phyloP scores from a whole-genome alignment of 257 asterid genomes.

The Misopates orontium region DNA sequence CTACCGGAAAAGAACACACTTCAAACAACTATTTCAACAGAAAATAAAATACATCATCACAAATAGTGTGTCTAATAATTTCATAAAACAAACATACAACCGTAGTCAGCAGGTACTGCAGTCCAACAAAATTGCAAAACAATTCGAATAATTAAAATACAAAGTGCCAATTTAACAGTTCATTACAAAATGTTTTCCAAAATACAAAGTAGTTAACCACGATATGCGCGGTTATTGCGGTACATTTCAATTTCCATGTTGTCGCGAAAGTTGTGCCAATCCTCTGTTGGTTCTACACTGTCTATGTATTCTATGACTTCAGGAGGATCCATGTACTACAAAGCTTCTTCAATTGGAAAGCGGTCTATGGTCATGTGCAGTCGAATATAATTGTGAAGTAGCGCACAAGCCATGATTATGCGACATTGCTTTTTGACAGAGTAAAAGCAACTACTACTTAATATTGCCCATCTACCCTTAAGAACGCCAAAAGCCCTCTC shows the following conservation, averaged over 20 bases:
- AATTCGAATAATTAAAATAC: neutral
- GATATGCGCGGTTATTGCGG: neutral
- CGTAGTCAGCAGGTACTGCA: too few species aligned
- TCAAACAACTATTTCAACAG: too few species aligned
- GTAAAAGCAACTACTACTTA: neutral
- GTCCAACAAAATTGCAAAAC: too few species aligned
- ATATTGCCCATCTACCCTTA: neutral
- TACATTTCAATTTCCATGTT: slow-evolving; percentile 4
- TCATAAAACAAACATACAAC: too few species aligned
- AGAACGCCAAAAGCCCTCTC: neutral
- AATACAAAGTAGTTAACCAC: neutral
- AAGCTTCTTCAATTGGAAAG: neutral
- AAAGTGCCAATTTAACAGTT: too few species aligned
- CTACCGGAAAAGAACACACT: too few species aligned
- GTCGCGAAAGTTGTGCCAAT: neutral
- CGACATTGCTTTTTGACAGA: neutral
- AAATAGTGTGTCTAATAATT: too few species aligned
- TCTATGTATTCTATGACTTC: neutral
- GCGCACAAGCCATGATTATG: slow-evolving; percentile 5
- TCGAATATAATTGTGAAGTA: neutral
- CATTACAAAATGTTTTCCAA: too few species aligned
- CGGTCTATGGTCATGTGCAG: slow-evolving; percentile 4
- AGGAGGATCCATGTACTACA: neutral
- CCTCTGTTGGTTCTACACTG: neutral
- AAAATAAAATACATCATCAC: too few species aligned